phyloP scores from a whole-genome alignment of 345 rosid species.

The Syzygium oleosum region DNA sequence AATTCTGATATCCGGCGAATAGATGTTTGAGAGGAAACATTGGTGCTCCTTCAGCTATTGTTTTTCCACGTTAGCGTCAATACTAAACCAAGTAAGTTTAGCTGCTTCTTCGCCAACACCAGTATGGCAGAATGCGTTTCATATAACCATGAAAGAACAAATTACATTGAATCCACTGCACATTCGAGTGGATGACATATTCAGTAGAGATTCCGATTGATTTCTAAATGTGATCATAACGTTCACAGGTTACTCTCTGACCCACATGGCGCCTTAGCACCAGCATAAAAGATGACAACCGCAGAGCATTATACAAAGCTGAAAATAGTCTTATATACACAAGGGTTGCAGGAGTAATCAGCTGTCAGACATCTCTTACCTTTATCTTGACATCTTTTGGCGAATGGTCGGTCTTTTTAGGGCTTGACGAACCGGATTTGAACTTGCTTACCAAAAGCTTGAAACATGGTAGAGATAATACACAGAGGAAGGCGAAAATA shows the following conservation, averaged over 20 bases:
- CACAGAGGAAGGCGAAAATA: constrained; percentile 30
- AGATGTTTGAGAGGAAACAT: not conserved
- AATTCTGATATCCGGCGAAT: not conserved
- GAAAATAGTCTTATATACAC: constrained; percentile 4
- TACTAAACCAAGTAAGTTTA: not conserved
- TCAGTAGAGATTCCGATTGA: not conserved
- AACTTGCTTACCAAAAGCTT: constrained; percentile 51
- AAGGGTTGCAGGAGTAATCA: not conserved
- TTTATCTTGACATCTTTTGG: constrained; percentile 34
- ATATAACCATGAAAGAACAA: not conserved
- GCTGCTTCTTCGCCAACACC: not conserved
- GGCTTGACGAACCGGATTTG: constrained; percentile 27
- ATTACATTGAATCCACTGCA: not conserved
- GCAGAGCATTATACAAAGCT: not conserved
- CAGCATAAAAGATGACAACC: not conserved
- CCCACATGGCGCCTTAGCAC: not conserved
- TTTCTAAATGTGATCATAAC: not conserved
- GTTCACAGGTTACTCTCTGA: not conserved
- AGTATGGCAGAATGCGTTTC: not conserved
- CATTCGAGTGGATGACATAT: not conserved
- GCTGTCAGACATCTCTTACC: constrained; percentile 49
- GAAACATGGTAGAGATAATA: constrained; percentile 45
- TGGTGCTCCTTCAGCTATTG: not conserved
- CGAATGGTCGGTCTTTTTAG: constrained; percentile 20
- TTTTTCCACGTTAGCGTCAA: not conserved